Conservation (phyloP, 2,329 filamentous ascomycete species). For the Aureobasidium sp. region DNA sequence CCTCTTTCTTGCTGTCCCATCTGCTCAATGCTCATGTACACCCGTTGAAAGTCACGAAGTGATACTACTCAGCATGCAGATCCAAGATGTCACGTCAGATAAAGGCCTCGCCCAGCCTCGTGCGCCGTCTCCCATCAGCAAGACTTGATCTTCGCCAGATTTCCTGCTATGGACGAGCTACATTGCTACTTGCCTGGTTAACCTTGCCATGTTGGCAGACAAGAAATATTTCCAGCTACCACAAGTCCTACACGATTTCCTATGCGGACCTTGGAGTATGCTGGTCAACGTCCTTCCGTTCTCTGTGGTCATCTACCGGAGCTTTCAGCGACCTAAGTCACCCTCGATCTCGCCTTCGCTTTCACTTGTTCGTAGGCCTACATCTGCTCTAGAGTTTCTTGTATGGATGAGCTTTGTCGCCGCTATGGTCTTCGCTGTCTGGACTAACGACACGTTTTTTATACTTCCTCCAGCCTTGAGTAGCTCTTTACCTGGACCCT, state of each 20-base stretch:
- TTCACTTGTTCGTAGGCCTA: no score
- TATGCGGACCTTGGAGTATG: no score
- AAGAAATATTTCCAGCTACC: no score
- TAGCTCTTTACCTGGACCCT: neutral
- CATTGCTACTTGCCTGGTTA: no score
- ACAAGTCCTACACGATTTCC: no score
- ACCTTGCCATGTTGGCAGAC: no score
- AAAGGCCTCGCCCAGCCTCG: neutral
- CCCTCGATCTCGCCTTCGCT: no score
- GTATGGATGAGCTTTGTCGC: neutral
- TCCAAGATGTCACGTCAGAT: neutral
- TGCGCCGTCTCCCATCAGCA: neutral
- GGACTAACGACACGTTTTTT: neutral
- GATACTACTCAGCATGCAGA: neutral
- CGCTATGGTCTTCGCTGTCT: neutral
- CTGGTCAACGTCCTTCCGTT: no score
- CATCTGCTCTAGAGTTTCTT: neutral
- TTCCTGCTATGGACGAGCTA: neutral
- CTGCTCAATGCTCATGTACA: neutral
- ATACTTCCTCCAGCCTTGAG: neutral
- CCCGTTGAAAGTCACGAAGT: neutral
- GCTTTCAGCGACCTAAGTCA: no score
- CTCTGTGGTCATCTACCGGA: no score
- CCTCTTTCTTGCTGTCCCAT: neutral
- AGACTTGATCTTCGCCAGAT: neutral